phyloP scores from a whole-genome alignment of 768 basidiomycete species.

The Lactifluus echinatus region DNA sequence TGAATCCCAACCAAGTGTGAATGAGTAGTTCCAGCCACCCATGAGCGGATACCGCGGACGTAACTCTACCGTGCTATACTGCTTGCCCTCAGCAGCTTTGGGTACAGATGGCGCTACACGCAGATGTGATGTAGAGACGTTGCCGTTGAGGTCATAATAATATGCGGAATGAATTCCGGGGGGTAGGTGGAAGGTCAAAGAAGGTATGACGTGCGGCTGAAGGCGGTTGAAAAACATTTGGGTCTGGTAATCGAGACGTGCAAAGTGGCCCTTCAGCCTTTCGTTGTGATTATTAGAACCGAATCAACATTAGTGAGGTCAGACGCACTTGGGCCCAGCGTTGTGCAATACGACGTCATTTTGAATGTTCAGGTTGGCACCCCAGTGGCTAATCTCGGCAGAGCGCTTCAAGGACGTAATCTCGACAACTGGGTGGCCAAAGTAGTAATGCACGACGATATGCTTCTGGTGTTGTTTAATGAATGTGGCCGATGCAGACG shows the following conservation, averaged over 20 bases:
- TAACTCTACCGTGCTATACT: slow-evolving; percentile 68
- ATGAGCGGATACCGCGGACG: slow-evolving; percentile 86
- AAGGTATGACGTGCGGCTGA: slow-evolving; percentile 62
- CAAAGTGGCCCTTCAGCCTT: slow-evolving; percentile 94
- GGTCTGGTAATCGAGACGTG: slow-evolving; percentile 79
- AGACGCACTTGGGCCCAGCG: slow-evolving; percentile 76
- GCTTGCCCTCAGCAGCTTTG: slow-evolving; percentile 42
- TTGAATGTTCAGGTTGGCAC: slow-evolving; percentile 86
- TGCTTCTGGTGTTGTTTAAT: slow-evolving; percentile 52
- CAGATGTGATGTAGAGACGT: slow-evolving; percentile 90
- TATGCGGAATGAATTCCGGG: slow-evolving; percentile 75
- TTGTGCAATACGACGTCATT: slow-evolving; percentile 84
- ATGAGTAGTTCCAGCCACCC: slow-evolving; percentile 97
- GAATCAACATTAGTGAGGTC: neutral
- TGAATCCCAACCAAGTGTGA: slow-evolving; percentile 92
- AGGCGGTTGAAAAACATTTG: slow-evolving; percentile 61
- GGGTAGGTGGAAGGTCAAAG: slow-evolving; percentile 73
- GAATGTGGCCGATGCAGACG: slow-evolving; percentile 50
- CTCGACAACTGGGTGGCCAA: slow-evolving; percentile 75
- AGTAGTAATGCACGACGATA: slow-evolving; percentile 69
- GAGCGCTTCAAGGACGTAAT: slow-evolving; percentile 61
- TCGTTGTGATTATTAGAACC: slow-evolving; percentile 1
- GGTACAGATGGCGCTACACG: slow-evolving; percentile 58
- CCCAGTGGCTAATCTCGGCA: slow-evolving; percentile 97
- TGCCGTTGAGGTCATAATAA: slow-evolving; percentile 88